Conservation (phyloP, 2,329 filamentous ascomycete genomes). For the Fusarium hostae region DNA sequence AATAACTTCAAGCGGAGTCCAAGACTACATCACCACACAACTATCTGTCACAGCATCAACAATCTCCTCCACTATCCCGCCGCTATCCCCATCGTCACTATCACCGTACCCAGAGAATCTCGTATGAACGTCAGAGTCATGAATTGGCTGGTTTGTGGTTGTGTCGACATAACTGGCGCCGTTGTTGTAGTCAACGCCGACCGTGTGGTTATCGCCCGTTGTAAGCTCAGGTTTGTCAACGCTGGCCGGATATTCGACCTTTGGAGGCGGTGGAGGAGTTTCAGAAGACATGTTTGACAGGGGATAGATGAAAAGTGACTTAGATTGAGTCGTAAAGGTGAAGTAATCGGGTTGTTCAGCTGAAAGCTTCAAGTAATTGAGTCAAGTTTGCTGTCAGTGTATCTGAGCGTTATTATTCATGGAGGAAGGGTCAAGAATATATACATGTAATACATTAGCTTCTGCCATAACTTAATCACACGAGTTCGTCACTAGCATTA, state of each 20-base stretch:
- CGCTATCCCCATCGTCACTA: not conserved
- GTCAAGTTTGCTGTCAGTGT: too few species aligned
- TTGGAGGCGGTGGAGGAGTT: not conserved
- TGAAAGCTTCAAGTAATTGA: not conserved
- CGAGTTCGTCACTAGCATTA: too few species aligned
- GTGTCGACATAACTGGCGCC: not conserved
- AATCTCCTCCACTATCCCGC: not conserved
- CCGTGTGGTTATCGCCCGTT: not conserved
- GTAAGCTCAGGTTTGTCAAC: not conserved
- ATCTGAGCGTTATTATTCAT: too few species aligned
- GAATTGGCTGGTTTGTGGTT: not conserved
- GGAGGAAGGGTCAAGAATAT: not conserved
- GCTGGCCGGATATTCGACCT: not conserved
- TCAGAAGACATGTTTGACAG: not conserved
- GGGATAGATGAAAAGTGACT: rapidly evolving
- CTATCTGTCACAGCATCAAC: not conserved
- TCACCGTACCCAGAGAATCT: not conserved
- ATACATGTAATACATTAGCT: too few species aligned
- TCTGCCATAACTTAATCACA: too few species aligned
- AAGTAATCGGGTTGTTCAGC: rapidly evolving
- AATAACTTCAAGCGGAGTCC: not conserved
- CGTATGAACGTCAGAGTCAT: not conserved
- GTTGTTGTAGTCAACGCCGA: not conserved
- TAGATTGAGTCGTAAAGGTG: too few species aligned
- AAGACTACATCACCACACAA: not conserved